Conservation (phyloP, 805 yeast species). For the Candida railenensis region DNA sequence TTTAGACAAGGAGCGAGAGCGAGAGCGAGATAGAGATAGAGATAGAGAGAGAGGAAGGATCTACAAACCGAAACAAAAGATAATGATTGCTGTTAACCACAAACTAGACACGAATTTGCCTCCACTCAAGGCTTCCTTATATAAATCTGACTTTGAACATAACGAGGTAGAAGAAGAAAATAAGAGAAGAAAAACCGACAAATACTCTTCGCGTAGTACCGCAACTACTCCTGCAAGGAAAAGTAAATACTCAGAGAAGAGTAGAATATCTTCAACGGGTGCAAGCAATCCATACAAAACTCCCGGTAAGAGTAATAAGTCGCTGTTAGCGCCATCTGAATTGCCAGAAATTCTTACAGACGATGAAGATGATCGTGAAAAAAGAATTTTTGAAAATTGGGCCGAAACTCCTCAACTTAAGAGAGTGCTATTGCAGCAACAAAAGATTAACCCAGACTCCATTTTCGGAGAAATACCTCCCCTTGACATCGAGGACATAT, state of each 20-base stretch:
- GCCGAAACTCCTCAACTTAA: conserved; percentile 38
- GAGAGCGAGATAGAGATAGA: background rate
- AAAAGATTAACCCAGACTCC: conserved; percentile 55
- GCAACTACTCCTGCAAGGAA: background rate
- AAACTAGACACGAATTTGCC: conserved; percentile 8
- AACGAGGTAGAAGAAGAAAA: background rate
- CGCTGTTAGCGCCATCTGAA: conserved; percentile 14
- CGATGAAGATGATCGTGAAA: conserved; percentile 30
- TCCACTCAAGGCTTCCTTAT: background rate
- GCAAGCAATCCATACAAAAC: conserved; percentile 7
- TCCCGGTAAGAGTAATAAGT: conserved; percentile 11
- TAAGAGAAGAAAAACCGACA: conserved; percentile 8
- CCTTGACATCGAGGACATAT: conserved; percentile 67
- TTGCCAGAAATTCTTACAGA: conserved; percentile 44
- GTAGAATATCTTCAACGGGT: conserved; percentile 1
- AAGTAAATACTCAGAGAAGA: conserved; percentile 1
- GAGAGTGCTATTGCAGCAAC: conserved; percentile 23
- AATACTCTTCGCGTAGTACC: background rate
- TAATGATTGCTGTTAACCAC: conserved; percentile 24
- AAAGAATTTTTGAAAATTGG: conserved; percentile 32
- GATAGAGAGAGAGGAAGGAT: background rate
- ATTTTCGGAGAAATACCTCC: conserved; percentile 78
- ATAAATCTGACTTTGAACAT: background rate
- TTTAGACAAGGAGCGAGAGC: background rate
- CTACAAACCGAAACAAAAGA: conserved; percentile 24